These are phyloP conservation scores for Pulveroboletus ridleyi DNA, from an alignment of 1,284 basidiomycete species.

Conservation along the genomic window DNA sequence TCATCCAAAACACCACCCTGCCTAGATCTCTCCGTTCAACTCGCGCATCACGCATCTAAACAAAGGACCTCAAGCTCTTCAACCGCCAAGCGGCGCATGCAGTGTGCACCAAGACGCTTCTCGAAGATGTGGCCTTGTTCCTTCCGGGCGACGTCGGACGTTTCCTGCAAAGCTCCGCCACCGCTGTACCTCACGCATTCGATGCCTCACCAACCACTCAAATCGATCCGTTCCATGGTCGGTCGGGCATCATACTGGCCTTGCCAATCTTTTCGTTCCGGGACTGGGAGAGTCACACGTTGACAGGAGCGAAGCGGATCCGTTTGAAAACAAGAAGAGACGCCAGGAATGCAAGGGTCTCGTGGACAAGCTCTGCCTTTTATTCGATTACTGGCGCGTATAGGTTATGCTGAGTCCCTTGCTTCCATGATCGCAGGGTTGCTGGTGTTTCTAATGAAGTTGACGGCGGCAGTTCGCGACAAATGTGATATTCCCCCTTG, in stretches of 20 bases:
- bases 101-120: conserved; percentile 59
- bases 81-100: conserved; percentile 64
- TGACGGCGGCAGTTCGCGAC: conserved; percentile 62
- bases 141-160: conserved; percentile 70
- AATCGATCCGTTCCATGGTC: conserved; percentile 84
- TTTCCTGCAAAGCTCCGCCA: conserved; percentile 61
- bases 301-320: conserved; percentile 93
- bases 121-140: conserved; percentile 72
- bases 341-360: conserved; percentile 86
- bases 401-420: neutral
- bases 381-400: neutral
- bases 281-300: conserved; percentile 96
- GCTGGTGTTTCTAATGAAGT: conserved; percentile 66
- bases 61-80: conserved; percentile 81
- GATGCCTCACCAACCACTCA: conserved; percentile 72
- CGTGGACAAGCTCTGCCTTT: conserved; percentile 81
- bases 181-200: conserved; percentile 88
- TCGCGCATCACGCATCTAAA: conserved; percentile 46
- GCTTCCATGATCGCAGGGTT: conserved; percentile 71
- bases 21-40: conserved; percentile 65
- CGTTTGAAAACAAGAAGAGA: conserved; percentile 88
- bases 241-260: conserved; percentile 75
- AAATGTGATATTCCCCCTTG: conserved; percentile 65
- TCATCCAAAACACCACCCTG: conserved; percentile 58
- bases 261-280: conserved; percentile 89